These are phyloP conservation scores for Hypoxylon rickii DNA, from an alignment of 495 filamentous ascomycete species.

Conservation along the genomic window DNA sequence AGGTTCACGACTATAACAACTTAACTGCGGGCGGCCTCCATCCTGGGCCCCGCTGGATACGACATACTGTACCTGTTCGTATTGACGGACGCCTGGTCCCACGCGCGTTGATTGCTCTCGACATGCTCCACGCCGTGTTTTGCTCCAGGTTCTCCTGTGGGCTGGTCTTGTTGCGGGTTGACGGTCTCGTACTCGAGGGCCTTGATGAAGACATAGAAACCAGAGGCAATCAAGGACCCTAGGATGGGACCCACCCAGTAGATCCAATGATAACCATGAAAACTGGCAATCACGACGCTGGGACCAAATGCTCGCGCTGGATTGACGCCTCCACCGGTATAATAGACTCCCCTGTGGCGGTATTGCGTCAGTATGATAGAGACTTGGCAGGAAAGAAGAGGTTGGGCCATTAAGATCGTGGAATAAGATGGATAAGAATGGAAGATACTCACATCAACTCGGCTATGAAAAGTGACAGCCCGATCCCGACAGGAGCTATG, in stretches of 20 bases:
- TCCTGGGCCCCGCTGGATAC: background rate
- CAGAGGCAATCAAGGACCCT: slow-evolving; percentile 65
- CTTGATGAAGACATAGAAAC: slow-evolving; percentile 70
- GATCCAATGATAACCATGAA: slow-evolving; percentile 74
- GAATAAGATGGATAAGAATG: background rate
- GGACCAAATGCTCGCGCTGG: slow-evolving; percentile 63
- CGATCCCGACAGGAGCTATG: slow-evolving; percentile 79
- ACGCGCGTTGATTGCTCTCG: background rate
- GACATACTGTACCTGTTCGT: background rate
- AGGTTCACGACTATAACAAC: background rate
- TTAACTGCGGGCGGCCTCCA: slow-evolving; percentile 8
- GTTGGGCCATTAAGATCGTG: too few species aligned
- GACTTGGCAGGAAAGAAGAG: too few species aligned
- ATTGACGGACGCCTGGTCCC: slow-evolving; percentile 1
- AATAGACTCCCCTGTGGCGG: slow-evolving; percentile 55
- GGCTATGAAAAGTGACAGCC: slow-evolving; percentile 70
- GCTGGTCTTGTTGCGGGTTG: slow-evolving; percentile 56
- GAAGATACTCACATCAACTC: slow-evolving; percentile 59
- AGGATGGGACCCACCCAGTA: slow-evolving; percentile 64
- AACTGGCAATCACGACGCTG: slow-evolving; percentile 59
- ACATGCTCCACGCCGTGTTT: background rate
- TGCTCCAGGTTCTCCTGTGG: background rate
- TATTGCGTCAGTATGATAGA: too few species aligned
- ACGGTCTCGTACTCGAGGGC: slow-evolving; percentile 73
- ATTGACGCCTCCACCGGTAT: slow-evolving; percentile 64